These are phyloP conservation scores for Russula emetica DNA, from an alignment of 768 basidiomycete genomes.

Conservation along the genomic window DNA sequence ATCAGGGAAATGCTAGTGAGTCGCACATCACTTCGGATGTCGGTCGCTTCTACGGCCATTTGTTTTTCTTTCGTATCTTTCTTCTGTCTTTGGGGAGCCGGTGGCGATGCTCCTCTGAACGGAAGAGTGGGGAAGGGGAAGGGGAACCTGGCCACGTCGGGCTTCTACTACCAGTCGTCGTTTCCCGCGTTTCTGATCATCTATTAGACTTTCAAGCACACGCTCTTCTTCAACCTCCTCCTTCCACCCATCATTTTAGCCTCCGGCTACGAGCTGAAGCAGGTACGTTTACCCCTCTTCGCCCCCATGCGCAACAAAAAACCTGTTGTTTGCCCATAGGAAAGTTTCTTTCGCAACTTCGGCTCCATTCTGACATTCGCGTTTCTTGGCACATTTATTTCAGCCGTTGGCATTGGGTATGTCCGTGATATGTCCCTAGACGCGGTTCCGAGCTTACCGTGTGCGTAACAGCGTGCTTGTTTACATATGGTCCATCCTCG, in stretches of 20 bases:
- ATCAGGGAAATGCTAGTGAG: conserved; percentile 97
- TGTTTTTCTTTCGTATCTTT: too few relatives aligned
- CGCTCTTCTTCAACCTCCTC: conserved; percentile 96
- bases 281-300: conserved; percentile 47
- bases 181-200: conserved; percentile 1
- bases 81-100: neutral
- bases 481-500: conserved; percentile 91
- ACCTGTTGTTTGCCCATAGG: conserved; percentile 43
- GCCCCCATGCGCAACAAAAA: neutral
- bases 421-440: conserved; percentile 34
- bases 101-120: neutral
- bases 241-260: conserved; percentile 97
- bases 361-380: conserved; percentile 93
- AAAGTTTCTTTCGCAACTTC: conserved; percentile 98
- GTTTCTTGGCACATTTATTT: conserved; percentile 93
- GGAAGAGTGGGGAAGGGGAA: neutral
- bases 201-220: conserved; percentile 87
- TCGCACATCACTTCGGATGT: conserved; percentile 21
- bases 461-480: conserved; percentile 74
- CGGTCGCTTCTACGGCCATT: neutral
- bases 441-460: conserved; percentile 39
- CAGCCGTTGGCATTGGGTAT: conserved; percentile 93
- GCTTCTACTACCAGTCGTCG: neutral
- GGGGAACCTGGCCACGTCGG: conserved; percentile 1
- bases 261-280: conserved; percentile 96